Evolutionary conservation across 345 rosid species (phyloP), one percentile per base, ranked within the genome.

Genomic region (Brassica incana): DNA sequence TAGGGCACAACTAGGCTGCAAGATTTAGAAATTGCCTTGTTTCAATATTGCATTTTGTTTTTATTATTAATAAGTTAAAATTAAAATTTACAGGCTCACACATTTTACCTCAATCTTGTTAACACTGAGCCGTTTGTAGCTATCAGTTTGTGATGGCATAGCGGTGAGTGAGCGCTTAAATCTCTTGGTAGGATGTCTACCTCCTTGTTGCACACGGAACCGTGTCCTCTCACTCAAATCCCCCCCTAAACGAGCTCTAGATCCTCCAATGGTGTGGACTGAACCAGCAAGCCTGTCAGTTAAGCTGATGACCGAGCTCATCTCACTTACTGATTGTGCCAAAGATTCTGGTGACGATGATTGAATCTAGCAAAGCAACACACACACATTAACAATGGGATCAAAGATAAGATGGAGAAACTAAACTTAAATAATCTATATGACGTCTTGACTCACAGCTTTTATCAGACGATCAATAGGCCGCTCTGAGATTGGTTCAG

Each of bases 391-490:
- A 36, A 54, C 1, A 52, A 3, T 16, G 25, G 3, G 59, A 64
- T 80, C 4, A 80, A 33, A 61, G 25, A 58, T 8, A 73, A 73
- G 58, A 62, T 33, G 14, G 40, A 67, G 14, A 68, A 27, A 72
- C 10, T 45, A 10, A 43, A 43, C 50, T 9, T 43, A 14, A 43
- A 43, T 12, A 12, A 12, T 11, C 15, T 12, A 10, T 10, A 11
- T 33, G 65, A 8, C 15, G 50, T 61, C 2, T 50, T 14, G 11
- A 88, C 92, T 83, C 73, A 95, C 99, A 66, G 84, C 94, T 86
- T 81, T 90, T 63, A 91, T 80, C 77, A 92, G 82, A 40, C 93
- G 90, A 71, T 92, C 94, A 84, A 92, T 83, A 64, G 99, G 94
- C 80, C 86, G 87, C 82, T 88, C 91, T 36, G 88, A 72, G 81